phyloP scores from a whole-genome alignment of 768 basidiomycete species.

The Coprinopsis strossmayeri region DNA sequence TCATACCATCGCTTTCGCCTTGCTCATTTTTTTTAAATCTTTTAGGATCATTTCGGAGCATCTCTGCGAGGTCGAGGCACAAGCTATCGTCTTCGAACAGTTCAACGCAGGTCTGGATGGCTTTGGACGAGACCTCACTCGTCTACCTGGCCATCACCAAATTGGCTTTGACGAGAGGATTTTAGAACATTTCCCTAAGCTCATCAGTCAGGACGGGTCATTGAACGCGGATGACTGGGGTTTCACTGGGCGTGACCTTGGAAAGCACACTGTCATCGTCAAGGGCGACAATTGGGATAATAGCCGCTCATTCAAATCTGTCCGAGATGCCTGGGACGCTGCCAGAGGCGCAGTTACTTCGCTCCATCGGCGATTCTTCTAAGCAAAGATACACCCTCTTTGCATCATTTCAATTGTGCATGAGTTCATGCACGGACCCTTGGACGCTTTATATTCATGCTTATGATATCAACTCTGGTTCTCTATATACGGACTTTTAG shows the following conservation, averaged over 20 bases:
- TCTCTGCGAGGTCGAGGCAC: conserved; percentile 45
- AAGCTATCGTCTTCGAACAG: conserved; percentile 38
- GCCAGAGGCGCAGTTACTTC: conserved; percentile 22
- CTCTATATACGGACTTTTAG: no score
- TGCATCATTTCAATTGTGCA: no score
- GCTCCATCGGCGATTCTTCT: no score
- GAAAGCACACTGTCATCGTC: conserved; percentile 29
- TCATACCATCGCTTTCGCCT: background rate
- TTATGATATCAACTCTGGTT: no score
- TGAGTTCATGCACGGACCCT: no score
- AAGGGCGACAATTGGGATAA: conserved; percentile 35
- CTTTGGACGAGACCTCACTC: conserved; percentile 36
- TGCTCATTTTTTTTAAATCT: background rate
- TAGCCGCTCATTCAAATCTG: conserved; percentile 20
- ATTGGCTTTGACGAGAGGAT: conserved; percentile 35
- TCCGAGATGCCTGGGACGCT: conserved; percentile 27
- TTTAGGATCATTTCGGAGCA: conserved; percentile 38
- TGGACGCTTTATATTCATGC: no score
- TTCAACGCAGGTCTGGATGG: conserved; percentile 30
- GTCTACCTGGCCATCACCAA: conserved; percentile 25
- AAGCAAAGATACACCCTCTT: no score
- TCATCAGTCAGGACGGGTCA: conserved; percentile 30
- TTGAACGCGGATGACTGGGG: conserved; percentile 19
- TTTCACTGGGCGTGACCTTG: conserved; percentile 26
- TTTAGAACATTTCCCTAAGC: conserved; percentile 24